Conservation (phyloP, 345 rosid species). For the Populus nigra region DNA sequence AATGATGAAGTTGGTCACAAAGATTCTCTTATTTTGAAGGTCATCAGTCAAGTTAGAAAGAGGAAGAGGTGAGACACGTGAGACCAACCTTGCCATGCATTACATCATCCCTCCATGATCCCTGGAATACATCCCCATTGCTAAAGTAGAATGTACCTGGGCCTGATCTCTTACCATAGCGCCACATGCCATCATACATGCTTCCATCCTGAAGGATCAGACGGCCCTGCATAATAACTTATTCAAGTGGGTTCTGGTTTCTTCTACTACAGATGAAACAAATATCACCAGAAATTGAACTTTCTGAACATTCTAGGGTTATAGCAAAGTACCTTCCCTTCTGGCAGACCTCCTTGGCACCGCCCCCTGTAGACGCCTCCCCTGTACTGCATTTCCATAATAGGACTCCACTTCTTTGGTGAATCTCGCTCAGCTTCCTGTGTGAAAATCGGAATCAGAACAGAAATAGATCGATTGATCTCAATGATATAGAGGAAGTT, state of each 20-base stretch:
- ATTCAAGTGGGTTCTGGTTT: not conserved
- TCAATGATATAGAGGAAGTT: not conserved
- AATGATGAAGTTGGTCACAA: not conserved
- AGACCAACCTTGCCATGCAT: conserved; percentile 89
- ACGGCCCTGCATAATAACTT: conserved; percentile 56
- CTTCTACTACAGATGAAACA: conserved; percentile 10
- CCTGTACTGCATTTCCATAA: conserved; percentile 81
- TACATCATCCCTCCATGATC: conserved; percentile 92
- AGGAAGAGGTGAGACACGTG: conserved; percentile 1
- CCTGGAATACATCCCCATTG: conserved; percentile 96
- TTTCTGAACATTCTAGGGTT: conserved; percentile 1
- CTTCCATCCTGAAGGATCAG: conserved; percentile 76
- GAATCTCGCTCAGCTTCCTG: conserved; percentile 92
- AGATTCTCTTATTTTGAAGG: not conserved
- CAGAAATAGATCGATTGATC: not conserved
- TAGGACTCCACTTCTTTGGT: conserved; percentile 81
- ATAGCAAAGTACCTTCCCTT: conserved; percentile 72
- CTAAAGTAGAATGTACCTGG: conserved; percentile 84
- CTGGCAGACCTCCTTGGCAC: conserved; percentile 98
- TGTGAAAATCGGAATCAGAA: conserved; percentile 15
- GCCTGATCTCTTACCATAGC: conserved; percentile 85
- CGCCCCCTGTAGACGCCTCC: conserved; percentile 81
- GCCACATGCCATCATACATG: conserved; percentile 95
- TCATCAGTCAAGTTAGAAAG: not conserved
- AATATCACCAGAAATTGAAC: conserved; percentile 12